Percentiles rank a stretch among this genome's conserved stretches.
Conservation (phyloP, 1,284 basidiomycete genomes). For the Irpex sp. region DNA sequence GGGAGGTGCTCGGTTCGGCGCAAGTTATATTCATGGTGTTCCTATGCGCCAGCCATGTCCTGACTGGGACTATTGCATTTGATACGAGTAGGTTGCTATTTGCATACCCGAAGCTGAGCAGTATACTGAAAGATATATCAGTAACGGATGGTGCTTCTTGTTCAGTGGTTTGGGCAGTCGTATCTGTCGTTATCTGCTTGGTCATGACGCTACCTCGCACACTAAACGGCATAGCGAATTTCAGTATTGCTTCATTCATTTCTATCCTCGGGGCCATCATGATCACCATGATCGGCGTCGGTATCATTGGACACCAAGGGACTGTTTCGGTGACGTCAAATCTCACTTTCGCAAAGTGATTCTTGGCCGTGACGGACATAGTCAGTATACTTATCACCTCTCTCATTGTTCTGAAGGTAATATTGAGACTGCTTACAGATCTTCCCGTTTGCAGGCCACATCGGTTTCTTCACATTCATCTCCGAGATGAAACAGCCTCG, state of each 20-base stretch:
- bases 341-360: conserved; percentile 42
- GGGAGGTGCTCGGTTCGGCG: conserved; percentile 43
- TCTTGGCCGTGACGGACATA: conserved; percentile 50
- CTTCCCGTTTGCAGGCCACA: conserved; percentile 47
- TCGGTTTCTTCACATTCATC: conserved; percentile 49
- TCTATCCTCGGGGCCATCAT: conserved; percentile 34
- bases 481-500: conserved; percentile 47
- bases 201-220: conserved; percentile 25
- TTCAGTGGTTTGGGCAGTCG: conserved; percentile 26
- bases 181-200: conserved; percentile 25
- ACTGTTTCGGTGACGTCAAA: conserved; percentile 32
- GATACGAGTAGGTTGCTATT: conserved; percentile 22
- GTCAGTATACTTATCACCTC: conserved; percentile 22
- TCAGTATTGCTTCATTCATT: conserved; percentile 27
- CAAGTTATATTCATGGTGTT: conserved; percentile 48
- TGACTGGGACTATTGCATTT: conserved; percentile 28
- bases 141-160: conserved; percentile 28
- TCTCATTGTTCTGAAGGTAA: neutral
- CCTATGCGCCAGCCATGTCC: conserved; percentile 27
- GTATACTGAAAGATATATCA: neutral
- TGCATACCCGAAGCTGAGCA: no score
- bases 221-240: conserved; percentile 25
- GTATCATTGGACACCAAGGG: conserved; percentile 37
- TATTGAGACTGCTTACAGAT: conserved; percentile 28
- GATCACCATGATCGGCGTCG: conserved; percentile 49